phyloP scores from a whole-genome alignment of 768 basidiomycete species.

The Amanita rimosa region DNA sequence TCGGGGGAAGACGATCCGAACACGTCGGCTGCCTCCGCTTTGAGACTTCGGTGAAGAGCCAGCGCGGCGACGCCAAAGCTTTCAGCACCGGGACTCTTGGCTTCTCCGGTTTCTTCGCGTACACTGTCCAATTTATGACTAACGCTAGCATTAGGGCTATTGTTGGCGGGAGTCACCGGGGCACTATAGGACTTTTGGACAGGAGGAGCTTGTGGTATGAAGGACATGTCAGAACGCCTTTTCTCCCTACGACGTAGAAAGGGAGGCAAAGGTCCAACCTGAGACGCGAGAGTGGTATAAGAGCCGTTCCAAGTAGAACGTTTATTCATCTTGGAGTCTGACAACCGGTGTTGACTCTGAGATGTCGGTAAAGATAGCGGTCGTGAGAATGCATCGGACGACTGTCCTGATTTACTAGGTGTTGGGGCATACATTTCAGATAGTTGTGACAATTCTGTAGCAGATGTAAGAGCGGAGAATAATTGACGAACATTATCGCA shows the following conservation, averaged over 20 bases:
- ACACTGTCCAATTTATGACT: constrained; percentile 9
- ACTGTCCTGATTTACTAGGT: constrained; percentile 31
- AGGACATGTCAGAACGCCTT: constrained; percentile 46
- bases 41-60: constrained; percentile 43
- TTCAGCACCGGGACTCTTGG: constrained; percentile 11
- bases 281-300: constrained; percentile 37
- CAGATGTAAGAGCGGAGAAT: constrained; percentile 64
- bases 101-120: constrained; percentile 19
- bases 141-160: constrained; percentile 5
- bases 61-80: constrained; percentile 56
- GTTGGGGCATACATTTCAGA: constrained; percentile 86
- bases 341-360: constrained; percentile 17
- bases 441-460: constrained; percentile 62
- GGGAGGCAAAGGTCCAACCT: constrained; percentile 34
- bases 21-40: constrained; percentile 35
- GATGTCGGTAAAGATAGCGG: constrained; percentile 30
- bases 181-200: constrained; percentile 25
- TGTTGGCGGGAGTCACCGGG: constrained; percentile 16
- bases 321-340: constrained; percentile 27
- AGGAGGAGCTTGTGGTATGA: constrained; percentile 19
- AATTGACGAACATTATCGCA: constrained; percentile 76
- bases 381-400: constrained; percentile 19
- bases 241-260: constrained; percentile 35
- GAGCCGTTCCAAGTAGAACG: constrained; percentile 72
- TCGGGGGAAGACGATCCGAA: constrained; percentile 18